Evolutionary conservation across 2,329 filamentous ascomycete genomes (phyloP).

Genomic region (Aspergillus fructus): DNA sequence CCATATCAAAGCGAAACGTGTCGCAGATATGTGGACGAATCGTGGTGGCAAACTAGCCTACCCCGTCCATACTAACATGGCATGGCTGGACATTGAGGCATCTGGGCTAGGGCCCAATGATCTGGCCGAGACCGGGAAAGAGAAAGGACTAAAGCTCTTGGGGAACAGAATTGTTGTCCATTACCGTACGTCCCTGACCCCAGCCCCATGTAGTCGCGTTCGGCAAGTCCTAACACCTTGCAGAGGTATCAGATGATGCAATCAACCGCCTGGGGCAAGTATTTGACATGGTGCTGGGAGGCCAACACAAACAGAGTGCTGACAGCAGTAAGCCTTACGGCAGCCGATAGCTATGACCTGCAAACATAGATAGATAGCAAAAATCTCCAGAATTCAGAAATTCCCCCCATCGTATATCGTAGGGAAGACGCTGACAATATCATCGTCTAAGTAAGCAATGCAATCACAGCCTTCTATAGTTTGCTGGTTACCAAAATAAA

Average conservation of each 20-base stretch:
- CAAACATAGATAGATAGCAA: background rate
- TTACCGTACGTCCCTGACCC: constrained; percentile 51
- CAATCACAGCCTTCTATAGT: background rate
- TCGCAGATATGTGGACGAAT: constrained; percentile 66
- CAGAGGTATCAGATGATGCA: constrained; percentile 65
- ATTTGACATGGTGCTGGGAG: constrained; percentile 47
- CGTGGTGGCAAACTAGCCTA: constrained; percentile 67
- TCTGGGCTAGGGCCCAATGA: constrained; percentile 55
- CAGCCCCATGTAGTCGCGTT: background rate
- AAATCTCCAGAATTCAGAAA: background rate
- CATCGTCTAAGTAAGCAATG: background rate
- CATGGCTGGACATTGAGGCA: constrained; percentile 73
- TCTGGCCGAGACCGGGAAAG: constrained; percentile 55
- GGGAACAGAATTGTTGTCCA: constrained; percentile 66
- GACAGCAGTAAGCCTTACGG: constrained; percentile 36
- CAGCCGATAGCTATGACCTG: constrained; percentile 19
- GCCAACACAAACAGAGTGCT: constrained; percentile 31
- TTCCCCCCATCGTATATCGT: background rate
- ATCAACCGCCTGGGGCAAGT: constrained; percentile 57
- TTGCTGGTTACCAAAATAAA: no score
- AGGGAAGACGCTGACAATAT: background rate
- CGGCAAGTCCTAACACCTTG: constrained; percentile 23
- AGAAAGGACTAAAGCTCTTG: constrained; percentile 57
- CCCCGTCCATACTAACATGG: constrained; percentile 87
- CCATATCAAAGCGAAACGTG: constrained; percentile 62